Evolutionary conservation across 106 monocot species (phyloP).

Genomic region (Phalaenopsis aphrodite): DNA sequence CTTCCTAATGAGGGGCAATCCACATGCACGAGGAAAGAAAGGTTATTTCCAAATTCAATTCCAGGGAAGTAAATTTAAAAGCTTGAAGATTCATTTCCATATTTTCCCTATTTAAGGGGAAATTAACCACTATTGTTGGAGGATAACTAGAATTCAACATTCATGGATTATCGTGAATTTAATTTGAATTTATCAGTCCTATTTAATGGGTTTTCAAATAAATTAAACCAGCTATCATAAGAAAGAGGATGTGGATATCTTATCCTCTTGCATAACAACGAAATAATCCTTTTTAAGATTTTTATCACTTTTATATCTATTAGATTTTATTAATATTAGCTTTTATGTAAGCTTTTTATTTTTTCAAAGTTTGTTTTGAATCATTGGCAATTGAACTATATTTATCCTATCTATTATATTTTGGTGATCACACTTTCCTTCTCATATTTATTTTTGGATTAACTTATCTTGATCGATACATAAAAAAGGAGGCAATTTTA

Average conservation of each 20-base stretch:
- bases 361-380: background rate
- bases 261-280: background rate
- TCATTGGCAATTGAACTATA: background rate
- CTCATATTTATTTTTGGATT: background rate
- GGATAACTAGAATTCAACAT: too few relatives aligned
- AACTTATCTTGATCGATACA: background rate
- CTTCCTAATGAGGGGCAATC: too few relatives aligned
- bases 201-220: background rate
- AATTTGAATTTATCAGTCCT: background rate
- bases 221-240: background rate
- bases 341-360: background rate
- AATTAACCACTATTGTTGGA: too few relatives aligned
- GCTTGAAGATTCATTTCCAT: too few relatives aligned
- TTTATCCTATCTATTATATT: background rate
- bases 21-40: too few relatives aligned
- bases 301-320: background rate
- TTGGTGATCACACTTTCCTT: background rate
- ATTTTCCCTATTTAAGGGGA: too few relatives aligned
- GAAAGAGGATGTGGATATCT: background rate
- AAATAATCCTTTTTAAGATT: background rate
- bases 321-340: background rate
- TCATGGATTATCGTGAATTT: background rate
- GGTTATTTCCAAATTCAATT: too few relatives aligned
- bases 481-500: background rate
- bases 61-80: too few relatives aligned